These are phyloP conservation scores for Daedalea quercina DNA, from an alignment of 768 basidiomycete genomes.

Conservation along the genomic window DNA sequence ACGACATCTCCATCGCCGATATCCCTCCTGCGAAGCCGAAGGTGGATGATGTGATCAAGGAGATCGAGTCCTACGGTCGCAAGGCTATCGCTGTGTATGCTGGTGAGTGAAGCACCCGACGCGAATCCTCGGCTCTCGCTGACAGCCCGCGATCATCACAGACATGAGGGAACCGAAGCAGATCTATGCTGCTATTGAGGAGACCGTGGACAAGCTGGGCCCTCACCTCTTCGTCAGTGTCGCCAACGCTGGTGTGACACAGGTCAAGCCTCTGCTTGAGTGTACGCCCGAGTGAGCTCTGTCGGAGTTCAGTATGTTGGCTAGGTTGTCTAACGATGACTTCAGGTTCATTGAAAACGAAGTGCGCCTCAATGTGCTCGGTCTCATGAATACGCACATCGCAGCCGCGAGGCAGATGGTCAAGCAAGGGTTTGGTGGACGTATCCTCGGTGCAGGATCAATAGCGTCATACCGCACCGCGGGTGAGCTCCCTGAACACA, in stretches of 20 bases:
- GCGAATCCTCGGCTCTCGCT: neutral
- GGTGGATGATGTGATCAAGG: conserved; percentile 19
- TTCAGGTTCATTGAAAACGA: conserved; percentile 23
- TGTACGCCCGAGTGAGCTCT: conserved; percentile 23
- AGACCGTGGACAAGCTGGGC: conserved; percentile 25
- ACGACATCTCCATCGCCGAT: conserved; percentile 41
- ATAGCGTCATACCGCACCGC: conserved; percentile 27
- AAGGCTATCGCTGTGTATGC: conserved; percentile 23
- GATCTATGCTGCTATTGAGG: conserved; percentile 23
- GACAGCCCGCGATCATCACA: conserved; percentile 1
- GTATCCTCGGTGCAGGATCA: conserved; percentile 25
- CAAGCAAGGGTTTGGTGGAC: conserved; percentile 25
- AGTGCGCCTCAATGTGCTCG: conserved; percentile 21
- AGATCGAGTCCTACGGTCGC: conserved; percentile 24
- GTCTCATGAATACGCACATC: conserved; percentile 28
- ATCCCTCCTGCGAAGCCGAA: conserved; percentile 22
- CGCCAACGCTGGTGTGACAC: conserved; percentile 27
- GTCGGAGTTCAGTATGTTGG: neutral
- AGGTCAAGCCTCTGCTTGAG: conserved; percentile 23
- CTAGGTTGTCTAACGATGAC: neutral
- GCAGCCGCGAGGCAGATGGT: conserved; percentile 28
- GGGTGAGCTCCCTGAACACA: conserved; percentile 2
- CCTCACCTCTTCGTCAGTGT: conserved; percentile 23
- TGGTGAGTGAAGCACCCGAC: conserved; percentile 10
- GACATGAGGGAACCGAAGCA: conserved; percentile 24